phyloP scores from a whole-genome alignment of 1,284 basidiomycete genomes.

The Boletus smithii region DNA sequence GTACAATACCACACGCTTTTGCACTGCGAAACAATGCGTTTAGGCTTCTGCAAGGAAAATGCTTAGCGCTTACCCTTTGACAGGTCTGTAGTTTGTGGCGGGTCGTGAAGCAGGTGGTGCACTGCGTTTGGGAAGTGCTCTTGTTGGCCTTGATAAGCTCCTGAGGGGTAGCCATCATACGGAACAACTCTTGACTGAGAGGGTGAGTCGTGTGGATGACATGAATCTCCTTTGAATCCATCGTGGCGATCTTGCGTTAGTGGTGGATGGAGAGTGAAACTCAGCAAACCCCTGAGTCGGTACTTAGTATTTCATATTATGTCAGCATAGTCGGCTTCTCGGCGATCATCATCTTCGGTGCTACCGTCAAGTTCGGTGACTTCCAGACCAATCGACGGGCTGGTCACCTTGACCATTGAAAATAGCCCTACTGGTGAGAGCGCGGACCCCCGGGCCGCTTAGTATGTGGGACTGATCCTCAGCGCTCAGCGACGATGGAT shows the following conservation, averaged over 20 bases:
- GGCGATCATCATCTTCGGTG: too few relatives aligned
- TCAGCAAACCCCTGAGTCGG: too few relatives aligned
- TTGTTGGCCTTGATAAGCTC: constrained; percentile 13
- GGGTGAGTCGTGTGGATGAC: constrained; percentile 16
- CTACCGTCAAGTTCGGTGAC: too few relatives aligned
- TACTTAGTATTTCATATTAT: too few relatives aligned
- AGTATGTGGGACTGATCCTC: too few relatives aligned
- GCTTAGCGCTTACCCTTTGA: constrained; percentile 3
- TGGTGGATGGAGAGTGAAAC: constrained; percentile 12
- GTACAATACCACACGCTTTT: constrained; percentile 31
- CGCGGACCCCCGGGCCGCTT: too few relatives aligned
- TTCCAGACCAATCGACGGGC: too few relatives aligned
- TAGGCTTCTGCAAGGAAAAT: background rate
- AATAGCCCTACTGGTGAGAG: too few relatives aligned
- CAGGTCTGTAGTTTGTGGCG: constrained; percentile 16
- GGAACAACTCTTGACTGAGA: constrained; percentile 9
- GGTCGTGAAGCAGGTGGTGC: constrained; percentile 18
- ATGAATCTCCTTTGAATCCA: constrained; percentile 2
- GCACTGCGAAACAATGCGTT: constrained; percentile 32
- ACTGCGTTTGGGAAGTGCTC: constrained; percentile 6
- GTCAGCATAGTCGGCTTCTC: too few relatives aligned
- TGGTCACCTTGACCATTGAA: too few relatives aligned
- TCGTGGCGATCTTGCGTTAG: background rate
- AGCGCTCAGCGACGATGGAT: too few relatives aligned
- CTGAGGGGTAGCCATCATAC: constrained; percentile 3